Evolutionary conservation across 192 early-diverging fungal species (phyloP).

Genomic region (Coemansia sp.): DNA sequence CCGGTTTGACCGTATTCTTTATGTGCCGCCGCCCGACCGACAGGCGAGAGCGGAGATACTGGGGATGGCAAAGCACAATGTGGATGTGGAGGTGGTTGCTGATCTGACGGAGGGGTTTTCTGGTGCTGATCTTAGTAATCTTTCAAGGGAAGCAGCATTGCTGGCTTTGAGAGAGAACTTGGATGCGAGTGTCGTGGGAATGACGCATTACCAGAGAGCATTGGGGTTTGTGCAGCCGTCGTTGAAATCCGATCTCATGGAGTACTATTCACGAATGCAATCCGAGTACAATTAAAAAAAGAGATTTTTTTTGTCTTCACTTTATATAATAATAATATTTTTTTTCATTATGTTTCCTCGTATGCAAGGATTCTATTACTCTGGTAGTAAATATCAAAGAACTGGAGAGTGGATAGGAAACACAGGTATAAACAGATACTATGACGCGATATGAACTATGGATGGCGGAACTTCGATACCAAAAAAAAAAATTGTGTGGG

Average conservation of each 20-base stretch:
- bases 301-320: background rate
- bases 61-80: slow-evolving; percentile 48
- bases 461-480: background rate
- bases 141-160: slow-evolving; percentile 83
- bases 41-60: slow-evolving; percentile 69
- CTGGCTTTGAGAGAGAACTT: slow-evolving; percentile 32
- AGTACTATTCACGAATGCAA: slow-evolving; percentile 57
- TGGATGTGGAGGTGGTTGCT: slow-evolving; percentile 64
- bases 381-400: background rate
- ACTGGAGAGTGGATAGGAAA: background rate
- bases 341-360: background rate
- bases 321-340: background rate
- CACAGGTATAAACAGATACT: background rate
- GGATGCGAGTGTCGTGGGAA: slow-evolving; percentile 1
- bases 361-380: background rate
- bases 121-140: slow-evolving; percentile 86
- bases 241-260: slow-evolving; percentile 63
- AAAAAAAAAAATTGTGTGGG: background rate
- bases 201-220: slow-evolving; percentile 58
- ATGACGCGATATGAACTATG: background rate
- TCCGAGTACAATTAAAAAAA: slow-evolving; percentile 11
- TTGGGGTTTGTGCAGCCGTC: slow-evolving; percentile 62
- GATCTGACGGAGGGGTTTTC: slow-evolving; percentile 85
- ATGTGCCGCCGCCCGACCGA: slow-evolving; percentile 84
- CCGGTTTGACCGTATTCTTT: slow-evolving; percentile 92